phyloP scores from a whole-genome alignment of 2,329 filamentous ascomycete genomes.

The Tolypocladium nubicola region DNA sequence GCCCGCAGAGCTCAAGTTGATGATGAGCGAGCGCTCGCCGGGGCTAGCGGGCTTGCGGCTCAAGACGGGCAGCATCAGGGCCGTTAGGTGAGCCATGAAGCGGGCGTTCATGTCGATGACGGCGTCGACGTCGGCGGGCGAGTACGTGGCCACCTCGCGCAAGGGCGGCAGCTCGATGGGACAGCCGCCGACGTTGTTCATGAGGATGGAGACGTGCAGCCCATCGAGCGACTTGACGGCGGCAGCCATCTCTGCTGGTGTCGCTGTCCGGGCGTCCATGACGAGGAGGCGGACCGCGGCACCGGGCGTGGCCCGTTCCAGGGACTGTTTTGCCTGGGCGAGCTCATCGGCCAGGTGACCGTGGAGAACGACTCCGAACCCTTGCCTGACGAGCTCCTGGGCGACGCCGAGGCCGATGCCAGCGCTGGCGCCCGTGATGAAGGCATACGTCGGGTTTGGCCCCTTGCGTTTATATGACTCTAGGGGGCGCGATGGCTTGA shows the following conservation, averaged over 20 bases:
- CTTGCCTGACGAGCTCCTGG: constrained; percentile 17
- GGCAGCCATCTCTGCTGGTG: constrained; percentile 13
- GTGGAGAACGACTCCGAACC: constrained; percentile 22
- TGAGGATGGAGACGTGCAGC: constrained; percentile 18
- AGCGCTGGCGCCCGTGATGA: constrained; percentile 23
- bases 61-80: constrained; percentile 13
- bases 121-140: constrained; percentile 16
- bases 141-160: constrained; percentile 14
- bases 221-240: constrained; percentile 7
- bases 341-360: constrained; percentile 18
- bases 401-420: constrained; percentile 23
- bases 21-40: constrained; percentile 13
- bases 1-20: constrained; percentile 17
- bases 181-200: constrained; percentile 22
- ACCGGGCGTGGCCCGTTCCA: constrained; percentile 9
- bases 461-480: constrained; percentile 11
- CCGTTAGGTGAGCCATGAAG: constrained; percentile 23
- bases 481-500: constrained; percentile 10
- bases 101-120: constrained; percentile 20
- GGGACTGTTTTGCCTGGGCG: constrained; percentile 11
- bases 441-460: constrained; percentile 13
- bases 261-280: constrained; percentile 16
- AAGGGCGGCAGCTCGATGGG: constrained; percentile 15
- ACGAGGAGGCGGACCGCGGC: constrained; percentile 16
- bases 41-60: constrained; percentile 4